Base-by-base conservation (phyloP, 2,329 filamentous ascomycete genomes). In the Mycosphaerella arachidis region DNA sequence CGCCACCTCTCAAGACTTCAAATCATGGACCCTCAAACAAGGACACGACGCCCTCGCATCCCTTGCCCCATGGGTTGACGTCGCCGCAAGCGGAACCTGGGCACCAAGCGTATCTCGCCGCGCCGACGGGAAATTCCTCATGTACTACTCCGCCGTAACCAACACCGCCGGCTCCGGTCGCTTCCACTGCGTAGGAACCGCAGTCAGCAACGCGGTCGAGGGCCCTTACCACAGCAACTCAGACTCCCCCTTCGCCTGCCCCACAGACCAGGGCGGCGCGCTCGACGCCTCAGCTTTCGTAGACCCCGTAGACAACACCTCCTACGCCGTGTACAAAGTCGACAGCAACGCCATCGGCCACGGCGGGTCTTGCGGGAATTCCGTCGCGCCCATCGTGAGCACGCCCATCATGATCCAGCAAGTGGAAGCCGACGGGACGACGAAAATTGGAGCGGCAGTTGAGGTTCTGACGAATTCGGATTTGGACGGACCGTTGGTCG, bases 1-100 rank as follows among this genome's bases (percentile, higher is more conserved):
- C 7, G 74, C 74, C 10, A 68, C 63, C 1, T 75, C 74, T 1
- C 53, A 53, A 27, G 70, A 75, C 63, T 74, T 75, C 60, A 43
- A 60, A 13, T 66, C 62, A 50, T 74, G 71, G 71, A 64, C 56
- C 0, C 52, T 74, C 16, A 56, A 67, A 7, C 63, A 56, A 24
- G 24, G 24, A 46, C 55, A 70, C 29, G 73, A 75, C 57, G 71
- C 71, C 13, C 66, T 76, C 65, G 37, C 48, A 40, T 59, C 53
- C 18, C 62, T 73, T 7, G 68, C 69, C 3, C 48, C 66, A 9
- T 75, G 71, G 72, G 70, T 67, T 45, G 63, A 63, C 43, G 54
- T 65, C 31, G 31, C 59, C 18, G 59, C 64, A 9, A 64, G 67
- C 2, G 59, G 65, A 31, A 64, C 75, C 12, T 76, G 74, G 74